phyloP scores from a whole-genome alignment of 1,284 basidiomycete species.

The Trametes polyzona region DNA sequence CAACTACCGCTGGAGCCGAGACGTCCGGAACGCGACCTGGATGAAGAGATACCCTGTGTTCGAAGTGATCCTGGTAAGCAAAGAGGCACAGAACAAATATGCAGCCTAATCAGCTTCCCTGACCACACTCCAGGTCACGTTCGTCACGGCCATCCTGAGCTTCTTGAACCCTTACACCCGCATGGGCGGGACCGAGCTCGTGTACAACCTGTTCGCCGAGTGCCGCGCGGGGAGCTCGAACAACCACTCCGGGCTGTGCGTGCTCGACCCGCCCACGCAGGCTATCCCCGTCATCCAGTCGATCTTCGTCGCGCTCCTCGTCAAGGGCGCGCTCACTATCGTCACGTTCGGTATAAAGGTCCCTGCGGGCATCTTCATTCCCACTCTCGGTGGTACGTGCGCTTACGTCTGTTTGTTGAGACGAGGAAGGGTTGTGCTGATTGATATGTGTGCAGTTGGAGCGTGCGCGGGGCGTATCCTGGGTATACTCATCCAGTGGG shows the following conservation, averaged over 20 bases:
- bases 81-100: too few species aligned
- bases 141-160: conserved; percentile 76
- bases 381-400: conserved; percentile 71
- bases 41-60: conserved; percentile 78
- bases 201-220: conserved; percentile 90
- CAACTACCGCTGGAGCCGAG: conserved; percentile 87
- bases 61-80: conserved; percentile 82
- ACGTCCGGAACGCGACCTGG: conserved; percentile 84
- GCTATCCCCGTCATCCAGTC: conserved; percentile 70
- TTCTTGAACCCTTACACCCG: conserved; percentile 92
- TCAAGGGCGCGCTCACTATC: conserved; percentile 85
- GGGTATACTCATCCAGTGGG: conserved; percentile 83
- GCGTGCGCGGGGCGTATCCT: conserved; percentile 92
- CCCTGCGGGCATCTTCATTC: conserved; percentile 97
- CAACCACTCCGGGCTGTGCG: conserved; percentile 74
- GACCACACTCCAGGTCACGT: conserved; percentile 60
- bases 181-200: conserved; percentile 95
- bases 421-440: background rate
- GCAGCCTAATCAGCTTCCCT: background rate
- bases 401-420: too few species aligned
- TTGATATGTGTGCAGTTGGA: conserved; percentile 62
- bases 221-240: conserved; percentile 64
- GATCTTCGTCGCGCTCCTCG: conserved; percentile 76
- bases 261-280: conserved; percentile 63
- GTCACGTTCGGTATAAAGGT: conserved; percentile 95